Conservation (phyloP, 805 yeast genomes). For the Debaryomyces maramus region DNA sequence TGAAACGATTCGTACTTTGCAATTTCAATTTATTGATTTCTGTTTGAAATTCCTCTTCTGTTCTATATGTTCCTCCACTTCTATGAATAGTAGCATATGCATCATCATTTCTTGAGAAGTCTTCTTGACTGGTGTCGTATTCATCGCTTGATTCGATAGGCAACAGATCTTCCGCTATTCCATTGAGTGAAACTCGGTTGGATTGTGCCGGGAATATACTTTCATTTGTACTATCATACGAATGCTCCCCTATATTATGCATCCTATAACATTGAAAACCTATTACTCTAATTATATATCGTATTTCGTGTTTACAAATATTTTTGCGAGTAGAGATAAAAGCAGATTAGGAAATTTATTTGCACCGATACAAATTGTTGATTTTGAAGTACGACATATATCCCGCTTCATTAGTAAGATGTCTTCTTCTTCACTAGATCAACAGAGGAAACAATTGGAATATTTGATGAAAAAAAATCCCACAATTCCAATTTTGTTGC, state of each 20-base stretch:
- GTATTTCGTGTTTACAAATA: background rate
- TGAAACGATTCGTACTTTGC: constrained; percentile 29
- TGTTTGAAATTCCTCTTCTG: constrained; percentile 20
- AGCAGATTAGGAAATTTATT: background rate
- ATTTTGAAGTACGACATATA: no score
- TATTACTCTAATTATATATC: background rate
- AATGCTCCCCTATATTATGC: background rate
- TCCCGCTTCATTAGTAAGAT: no score
- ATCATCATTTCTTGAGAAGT: constrained; percentile 3
- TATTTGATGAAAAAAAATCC: constrained; percentile 3
- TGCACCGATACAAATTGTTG: background rate
- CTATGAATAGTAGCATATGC: constrained; percentile 6
- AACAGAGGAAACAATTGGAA: constrained; percentile 4
- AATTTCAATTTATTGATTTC: constrained; percentile 26
- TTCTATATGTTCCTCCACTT: constrained; percentile 2
- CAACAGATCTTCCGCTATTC: constrained; percentile 17
- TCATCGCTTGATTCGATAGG: constrained; percentile 20
- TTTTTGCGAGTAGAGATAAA: background rate
- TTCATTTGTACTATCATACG: background rate
- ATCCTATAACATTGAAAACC: background rate
- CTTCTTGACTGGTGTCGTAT: constrained; percentile 6
- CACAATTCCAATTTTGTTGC: background rate
- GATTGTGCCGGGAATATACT: background rate
- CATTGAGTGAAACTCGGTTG: background rate
- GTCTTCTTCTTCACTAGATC: background rate